Percentiles rank a stretch among this genome's conserved stretches.
phyloP scores from a whole-genome alignment of 2,329 filamentous ascomycete genomes.

The Rutstroemia sydowiana region DNA sequence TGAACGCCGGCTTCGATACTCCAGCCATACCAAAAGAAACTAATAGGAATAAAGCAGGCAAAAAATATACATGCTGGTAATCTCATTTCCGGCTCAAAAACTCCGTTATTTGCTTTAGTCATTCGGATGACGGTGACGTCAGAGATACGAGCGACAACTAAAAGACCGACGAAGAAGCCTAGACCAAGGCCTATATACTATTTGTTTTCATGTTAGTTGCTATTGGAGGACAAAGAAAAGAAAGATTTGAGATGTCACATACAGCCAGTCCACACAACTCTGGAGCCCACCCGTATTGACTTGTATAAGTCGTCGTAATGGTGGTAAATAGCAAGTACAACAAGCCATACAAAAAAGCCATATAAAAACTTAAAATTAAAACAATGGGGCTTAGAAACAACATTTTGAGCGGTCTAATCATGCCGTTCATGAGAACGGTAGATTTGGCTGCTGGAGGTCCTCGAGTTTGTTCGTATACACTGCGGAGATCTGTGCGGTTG shows the following conservation, averaged over 20 bases:
- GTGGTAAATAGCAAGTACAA: constrained; percentile 45
- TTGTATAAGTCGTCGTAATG: constrained; percentile 40
- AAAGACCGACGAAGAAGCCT: constrained; percentile 35
- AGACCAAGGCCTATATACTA: constrained; percentile 38
- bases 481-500: constrained; percentile 35
- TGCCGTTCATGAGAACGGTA: constrained; percentile 31
- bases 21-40: constrained; percentile 46
- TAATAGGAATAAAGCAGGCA: constrained; percentile 37
- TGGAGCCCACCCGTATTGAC: constrained; percentile 35
- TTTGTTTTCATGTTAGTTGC: not conserved
- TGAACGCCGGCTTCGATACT: constrained; percentile 35
- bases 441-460: constrained; percentile 22
- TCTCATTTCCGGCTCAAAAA: constrained; percentile 26
- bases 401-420: constrained; percentile 44
- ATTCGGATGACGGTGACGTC: constrained; percentile 40
- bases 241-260: not conserved
- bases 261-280: constrained; percentile 36
- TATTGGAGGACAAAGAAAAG: not conserved
- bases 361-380: constrained; percentile 40
- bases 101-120: constrained; percentile 36
- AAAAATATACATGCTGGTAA: constrained; percentile 40
- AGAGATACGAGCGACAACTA: constrained; percentile 36
- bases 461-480: constrained; percentile 39
- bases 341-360: constrained; percentile 45
- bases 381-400: constrained; percentile 33